These are phyloP conservation scores for Clavulina sp. DNA, from an alignment of 768 basidiomycete species.

Conservation along the genomic window DNA sequence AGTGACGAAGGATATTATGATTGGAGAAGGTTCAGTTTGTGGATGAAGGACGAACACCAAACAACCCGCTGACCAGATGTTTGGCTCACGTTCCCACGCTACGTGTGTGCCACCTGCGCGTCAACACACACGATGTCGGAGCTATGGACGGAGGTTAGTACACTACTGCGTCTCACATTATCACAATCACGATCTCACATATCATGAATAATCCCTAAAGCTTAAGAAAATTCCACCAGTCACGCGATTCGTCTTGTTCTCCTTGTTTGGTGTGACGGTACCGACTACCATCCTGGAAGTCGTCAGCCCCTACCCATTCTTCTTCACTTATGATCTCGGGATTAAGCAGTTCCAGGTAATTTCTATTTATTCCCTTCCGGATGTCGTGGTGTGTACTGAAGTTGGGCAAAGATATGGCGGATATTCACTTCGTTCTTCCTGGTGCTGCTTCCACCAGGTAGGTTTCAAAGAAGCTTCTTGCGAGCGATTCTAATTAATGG, in stretches of 20 bases:
- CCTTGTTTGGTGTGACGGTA: slow-evolving; percentile 41
- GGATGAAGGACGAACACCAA: too few relatives aligned
- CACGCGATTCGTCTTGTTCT: slow-evolving; percentile 49
- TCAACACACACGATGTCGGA: too few relatives aligned
- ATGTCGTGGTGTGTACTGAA: neutral
- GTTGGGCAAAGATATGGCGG: slow-evolving; percentile 45
- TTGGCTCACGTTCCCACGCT: too few relatives aligned
- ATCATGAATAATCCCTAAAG: slow-evolving; percentile 24
- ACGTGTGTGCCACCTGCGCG: too few relatives aligned
- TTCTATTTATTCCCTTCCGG: slow-evolving; percentile 10
- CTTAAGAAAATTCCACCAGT: slow-evolving; percentile 73
- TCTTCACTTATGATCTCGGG: slow-evolving; percentile 35
- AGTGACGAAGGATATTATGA: too few relatives aligned
- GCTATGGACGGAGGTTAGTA: too few relatives aligned
- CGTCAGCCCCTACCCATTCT: slow-evolving; percentile 32
- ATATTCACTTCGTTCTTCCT: slow-evolving; percentile 54
- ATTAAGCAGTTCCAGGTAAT: slow-evolving; percentile 36
- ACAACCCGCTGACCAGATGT: too few relatives aligned
- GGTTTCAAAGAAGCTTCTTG: neutral
- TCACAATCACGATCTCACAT: too few relatives aligned
- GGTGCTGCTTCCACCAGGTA: slow-evolving; percentile 12
- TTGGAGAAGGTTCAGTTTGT: too few relatives aligned
- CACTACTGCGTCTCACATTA: too few relatives aligned
- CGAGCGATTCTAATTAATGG: too few relatives aligned
- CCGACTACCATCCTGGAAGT: slow-evolving; percentile 39